Conservation (phyloP, 2,329 filamentous ascomycete species). For the Colletotrichum godetiae region DNA sequence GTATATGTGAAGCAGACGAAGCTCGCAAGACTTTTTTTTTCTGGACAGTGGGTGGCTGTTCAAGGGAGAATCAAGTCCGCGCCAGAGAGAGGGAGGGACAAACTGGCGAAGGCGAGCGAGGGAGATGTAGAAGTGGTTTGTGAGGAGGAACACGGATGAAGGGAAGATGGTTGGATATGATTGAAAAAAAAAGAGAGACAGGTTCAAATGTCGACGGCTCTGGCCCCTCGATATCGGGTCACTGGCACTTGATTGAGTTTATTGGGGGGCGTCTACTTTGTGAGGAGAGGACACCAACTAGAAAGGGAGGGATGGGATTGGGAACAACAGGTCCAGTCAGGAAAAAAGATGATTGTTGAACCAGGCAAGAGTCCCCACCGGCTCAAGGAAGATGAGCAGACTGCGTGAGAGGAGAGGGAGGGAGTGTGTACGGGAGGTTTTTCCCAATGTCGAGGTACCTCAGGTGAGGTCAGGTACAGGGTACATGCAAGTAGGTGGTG, state of each 20-base stretch:
- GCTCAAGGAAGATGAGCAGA: slow-evolving; percentile 35
- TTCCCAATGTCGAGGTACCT: slow-evolving; percentile 21
- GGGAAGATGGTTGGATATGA: slow-evolving; percentile 36
- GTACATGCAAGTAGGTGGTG: background rate
- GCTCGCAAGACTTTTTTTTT: slow-evolving; percentile 26
- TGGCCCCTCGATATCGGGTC: slow-evolving; percentile 35
- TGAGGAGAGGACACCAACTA: slow-evolving; percentile 26
- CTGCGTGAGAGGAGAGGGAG: background rate
- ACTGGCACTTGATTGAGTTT: slow-evolving; percentile 37
- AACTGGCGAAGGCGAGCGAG: slow-evolving; percentile 30
- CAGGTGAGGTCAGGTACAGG: background rate
- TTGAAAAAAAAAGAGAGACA: slow-evolving; percentile 31
- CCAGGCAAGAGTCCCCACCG: slow-evolving; percentile 35
- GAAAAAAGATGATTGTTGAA: slow-evolving; percentile 38
- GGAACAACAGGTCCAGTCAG: slow-evolving; percentile 23
- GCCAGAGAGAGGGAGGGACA: slow-evolving; percentile 35
- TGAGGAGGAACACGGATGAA: slow-evolving; percentile 30
- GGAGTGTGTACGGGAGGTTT: slow-evolving; percentile 4
- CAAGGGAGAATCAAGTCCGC: slow-evolving; percentile 32
- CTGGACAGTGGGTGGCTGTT: slow-evolving; percentile 30
- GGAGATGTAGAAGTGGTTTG: slow-evolving; percentile 31
- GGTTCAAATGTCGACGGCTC: slow-evolving; percentile 23
- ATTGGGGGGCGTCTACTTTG: slow-evolving; percentile 30
- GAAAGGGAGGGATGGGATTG: slow-evolving; percentile 24
- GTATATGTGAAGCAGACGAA: slow-evolving; percentile 34